Conservation (phyloP, 2,329 filamentous ascomycete genomes). For the Teratosphaeria gauchensis region DNA sequence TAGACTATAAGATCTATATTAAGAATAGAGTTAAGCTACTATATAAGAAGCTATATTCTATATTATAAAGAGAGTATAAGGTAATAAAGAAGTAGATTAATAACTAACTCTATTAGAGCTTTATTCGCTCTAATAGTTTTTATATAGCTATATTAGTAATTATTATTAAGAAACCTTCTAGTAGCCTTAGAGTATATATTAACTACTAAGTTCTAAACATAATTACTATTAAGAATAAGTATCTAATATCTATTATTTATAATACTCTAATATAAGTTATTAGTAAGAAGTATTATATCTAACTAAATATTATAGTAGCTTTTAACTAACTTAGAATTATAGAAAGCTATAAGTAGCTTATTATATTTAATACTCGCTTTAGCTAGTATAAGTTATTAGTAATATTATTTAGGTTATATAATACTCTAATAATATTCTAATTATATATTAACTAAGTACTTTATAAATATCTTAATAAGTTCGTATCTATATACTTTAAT, state of each 20-base stretch:
- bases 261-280: not conserved
- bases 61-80: not conserved
- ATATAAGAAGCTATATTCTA: not conserved
- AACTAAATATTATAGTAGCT: not conserved
- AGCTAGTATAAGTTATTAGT: not conserved
- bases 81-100: not conserved
- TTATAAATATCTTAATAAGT: not conserved
- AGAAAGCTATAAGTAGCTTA: conserved; percentile 1
- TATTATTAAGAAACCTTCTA: not conserved
- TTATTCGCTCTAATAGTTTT: too few species aligned
- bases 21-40: not conserved
- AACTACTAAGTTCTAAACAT: not conserved
- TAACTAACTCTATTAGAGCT: too few species aligned
- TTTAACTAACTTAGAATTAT: not conserved
- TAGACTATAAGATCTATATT: not conserved
- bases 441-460: not conserved
- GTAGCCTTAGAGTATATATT: not conserved
- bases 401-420: not conserved
- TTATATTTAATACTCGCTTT: not conserved
- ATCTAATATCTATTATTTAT: not conserved
- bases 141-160: not conserved
- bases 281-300: not conserved
- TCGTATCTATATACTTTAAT: not conserved
- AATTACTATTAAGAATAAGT: conserved; percentile 1
- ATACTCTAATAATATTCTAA: too few species aligned